Base-by-base conservation (phyloP, 73 alveolate genomes). In the Paraurostyla sp. region DNA sequence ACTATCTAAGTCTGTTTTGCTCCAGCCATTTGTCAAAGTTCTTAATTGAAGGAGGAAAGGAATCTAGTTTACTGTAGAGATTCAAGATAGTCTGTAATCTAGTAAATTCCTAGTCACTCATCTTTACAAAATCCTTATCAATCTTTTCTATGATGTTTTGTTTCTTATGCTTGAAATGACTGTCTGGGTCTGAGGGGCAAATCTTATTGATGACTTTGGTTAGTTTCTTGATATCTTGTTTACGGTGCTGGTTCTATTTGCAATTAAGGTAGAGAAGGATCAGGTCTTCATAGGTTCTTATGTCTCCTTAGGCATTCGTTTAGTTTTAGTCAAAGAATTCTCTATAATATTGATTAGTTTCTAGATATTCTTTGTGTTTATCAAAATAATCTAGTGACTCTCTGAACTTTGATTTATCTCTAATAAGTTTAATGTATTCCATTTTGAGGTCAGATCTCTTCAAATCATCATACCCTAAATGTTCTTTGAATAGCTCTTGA, bases 11-110 rank as follows among this genome's bases (percentile, higher is more conserved):
- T 48, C 71, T 40, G 15, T 73, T 73, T 25, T 20, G 13, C 33
- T 73, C 86, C 13, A 73, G 71, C 86, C 86, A 73, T 48, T 25
- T 73, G 29, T 73, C 86, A 25, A 48, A 73, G 46, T 73, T 73
- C 27, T 73, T 73, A 45, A 73, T 48, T 48, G 86, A 73, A 45
- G 86, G 86, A 9, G 86, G 86, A 73, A 73, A 49, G 29, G 71
- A 43, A 25, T 73, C 86, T 16, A 73, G 35, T 48, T 73, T 73
- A 33, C 71, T 43, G 52, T 73, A 73, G 48, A 73, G 56, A 48
- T 43, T 48, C 4, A 73, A 38, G 3, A 73, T 51, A 13, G 71
- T 48, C 33, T 73, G 46, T n/a, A 73, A 71, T 27, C 86, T 73
- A 45, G 50, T 11, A 45, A 73, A 73, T 73, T 73, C 86, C 40